Base-by-base conservation (phyloP, 208 protist genomes). In the Tritrichomonas musculus region DNA sequence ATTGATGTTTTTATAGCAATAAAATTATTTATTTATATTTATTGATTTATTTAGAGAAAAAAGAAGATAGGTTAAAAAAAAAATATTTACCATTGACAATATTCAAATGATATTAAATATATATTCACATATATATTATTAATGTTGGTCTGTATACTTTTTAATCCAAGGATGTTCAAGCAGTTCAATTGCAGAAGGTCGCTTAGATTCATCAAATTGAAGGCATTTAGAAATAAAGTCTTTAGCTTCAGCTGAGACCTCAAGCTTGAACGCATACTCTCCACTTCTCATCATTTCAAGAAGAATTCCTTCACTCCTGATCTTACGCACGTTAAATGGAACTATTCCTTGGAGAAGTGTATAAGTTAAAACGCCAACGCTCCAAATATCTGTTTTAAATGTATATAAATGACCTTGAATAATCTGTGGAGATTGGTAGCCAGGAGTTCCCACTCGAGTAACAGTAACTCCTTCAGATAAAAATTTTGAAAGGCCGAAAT, bases 391-490 rank as follows among this genome's bases (percentile, higher is more conserved):
- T 9, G 92, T 72, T 55, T 77, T 41, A 17, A 33, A 39, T n/a
- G 8, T 41, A 41, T 95, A 94, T 49, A 33, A 2, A 27, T 49
- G 53, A 22, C 72, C 30, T 44, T 47, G 27, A 11, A 95, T 93
- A 36, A 95, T 33, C 57, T 95, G 65, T 47, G 94, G 94, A 5
- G 93, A 64, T 92, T 95, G 94, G 13, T 60, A 95, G 20, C 93
- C 53, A 20, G 93, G 93, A 36, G 92, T 94, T 17, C 64, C 64
- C 53, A 60, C 53, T 60, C 53, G 5, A 17, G 53, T 60, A 5
- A 60, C 53, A 22, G 53, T 60, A 60, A 60, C 53, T 5, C 53
- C 53, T 17, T 60, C 53, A 22, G 53, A 22, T 5, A 60, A 22
- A 22, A 60, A 17, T 60, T 60, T 60, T 60, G 53, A 60, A 22